A percentile compares a stretch with the other conserved stretches of the same genome.
Evolutionary conservation across 1,139 yeast genomes (phyloP).

Genomic region (Candida labiduridarum): DNA sequence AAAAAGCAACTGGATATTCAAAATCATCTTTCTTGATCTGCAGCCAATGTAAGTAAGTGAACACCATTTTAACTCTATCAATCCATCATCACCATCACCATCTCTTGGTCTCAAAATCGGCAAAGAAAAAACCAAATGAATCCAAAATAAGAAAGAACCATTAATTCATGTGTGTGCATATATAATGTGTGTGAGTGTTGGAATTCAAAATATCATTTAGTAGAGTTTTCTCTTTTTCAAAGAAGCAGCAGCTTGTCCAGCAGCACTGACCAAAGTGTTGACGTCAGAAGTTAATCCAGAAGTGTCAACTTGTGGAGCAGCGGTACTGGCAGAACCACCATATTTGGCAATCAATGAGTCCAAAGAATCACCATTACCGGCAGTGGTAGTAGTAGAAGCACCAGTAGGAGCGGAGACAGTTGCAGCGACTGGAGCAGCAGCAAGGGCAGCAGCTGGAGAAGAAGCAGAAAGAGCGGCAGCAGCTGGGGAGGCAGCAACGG

Average conservation of each 20-base stretch:
- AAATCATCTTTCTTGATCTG: slow-evolving; percentile 1
- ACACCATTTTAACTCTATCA: neutral
- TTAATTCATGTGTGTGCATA: slow-evolving; percentile 3
- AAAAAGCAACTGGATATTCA: neutral
- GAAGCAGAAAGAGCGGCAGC: slow-evolving; percentile 18
- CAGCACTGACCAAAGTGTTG: slow-evolving; percentile 15
- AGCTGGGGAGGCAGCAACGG: slow-evolving; percentile 15
- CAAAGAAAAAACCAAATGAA: neutral
- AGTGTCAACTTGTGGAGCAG: slow-evolving; percentile 13
- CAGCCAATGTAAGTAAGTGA: neutral
- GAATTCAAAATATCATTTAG: slow-evolving; percentile 5
- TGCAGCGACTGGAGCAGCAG: slow-evolving; percentile 11
- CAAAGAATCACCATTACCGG: slow-evolving; percentile 4
- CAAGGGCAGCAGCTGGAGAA: slow-evolving; percentile 6
- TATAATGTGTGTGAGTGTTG: neutral
- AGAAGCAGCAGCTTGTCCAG: slow-evolving; percentile 15
- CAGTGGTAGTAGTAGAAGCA: slow-evolving; percentile 1
- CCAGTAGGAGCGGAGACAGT: neutral
- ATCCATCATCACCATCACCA: neutral
- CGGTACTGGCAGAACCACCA: slow-evolving; percentile 10
- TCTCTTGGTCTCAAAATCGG: neutral
- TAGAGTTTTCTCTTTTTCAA: slow-evolving; percentile 15
- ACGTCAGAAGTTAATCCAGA: slow-evolving; percentile 11
- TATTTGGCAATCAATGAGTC: slow-evolving; percentile 9
- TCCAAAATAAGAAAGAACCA: slow-evolving; percentile 4